These are phyloP conservation scores for Aspergillus bombycis DNA, from an alignment of 2,329 filamentous ascomycete species.

Conservation along the genomic window DNA sequence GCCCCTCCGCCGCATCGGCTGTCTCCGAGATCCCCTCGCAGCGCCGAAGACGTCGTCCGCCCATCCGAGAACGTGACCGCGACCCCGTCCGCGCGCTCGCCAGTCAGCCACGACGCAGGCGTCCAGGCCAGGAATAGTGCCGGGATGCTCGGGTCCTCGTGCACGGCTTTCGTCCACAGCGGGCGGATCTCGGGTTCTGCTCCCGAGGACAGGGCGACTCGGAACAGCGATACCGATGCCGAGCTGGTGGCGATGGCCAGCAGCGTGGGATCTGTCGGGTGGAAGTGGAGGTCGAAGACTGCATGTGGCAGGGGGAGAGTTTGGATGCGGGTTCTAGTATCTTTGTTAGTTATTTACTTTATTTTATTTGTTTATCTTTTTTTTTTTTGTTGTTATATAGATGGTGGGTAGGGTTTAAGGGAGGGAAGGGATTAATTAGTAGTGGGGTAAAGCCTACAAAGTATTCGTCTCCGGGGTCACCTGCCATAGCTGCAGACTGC, in stretches of 20 bases:
- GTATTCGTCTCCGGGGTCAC: conserved; percentile 43
- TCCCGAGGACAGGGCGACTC: conserved; percentile 20
- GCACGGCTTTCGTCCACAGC: conserved; percentile 51
- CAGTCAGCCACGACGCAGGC: conserved; percentile 46
- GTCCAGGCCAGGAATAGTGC: conserved; percentile 77
- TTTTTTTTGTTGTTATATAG: background rate
- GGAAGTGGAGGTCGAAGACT: conserved; percentile 84
- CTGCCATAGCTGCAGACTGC: conserved; percentile 71
- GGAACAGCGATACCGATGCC: conserved; percentile 48
- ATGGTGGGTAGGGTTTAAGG: background rate
- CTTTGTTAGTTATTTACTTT: conserved; percentile 16
- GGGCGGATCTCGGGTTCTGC: conserved; percentile 33
- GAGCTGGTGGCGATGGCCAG: conserved; percentile 80
- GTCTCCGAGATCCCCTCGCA: background rate
- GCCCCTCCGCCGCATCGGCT: too few species aligned
- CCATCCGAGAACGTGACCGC: conserved; percentile 74
- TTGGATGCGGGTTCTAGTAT: conserved; percentile 58
- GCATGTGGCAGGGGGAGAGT: conserved; percentile 69
- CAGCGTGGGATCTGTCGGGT: conserved; percentile 57
- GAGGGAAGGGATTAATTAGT: too few species aligned
- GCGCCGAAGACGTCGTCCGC: conserved; percentile 57
- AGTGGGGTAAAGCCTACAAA: conserved; percentile 25
- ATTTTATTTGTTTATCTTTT: conserved; percentile 17
- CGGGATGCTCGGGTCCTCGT: conserved; percentile 60
- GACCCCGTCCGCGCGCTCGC: conserved; percentile 51